Evolutionary conservation across 2,329 filamentous ascomycete genomes (phyloP).

Genomic region (Plectosphaerella plurivora): DNA sequence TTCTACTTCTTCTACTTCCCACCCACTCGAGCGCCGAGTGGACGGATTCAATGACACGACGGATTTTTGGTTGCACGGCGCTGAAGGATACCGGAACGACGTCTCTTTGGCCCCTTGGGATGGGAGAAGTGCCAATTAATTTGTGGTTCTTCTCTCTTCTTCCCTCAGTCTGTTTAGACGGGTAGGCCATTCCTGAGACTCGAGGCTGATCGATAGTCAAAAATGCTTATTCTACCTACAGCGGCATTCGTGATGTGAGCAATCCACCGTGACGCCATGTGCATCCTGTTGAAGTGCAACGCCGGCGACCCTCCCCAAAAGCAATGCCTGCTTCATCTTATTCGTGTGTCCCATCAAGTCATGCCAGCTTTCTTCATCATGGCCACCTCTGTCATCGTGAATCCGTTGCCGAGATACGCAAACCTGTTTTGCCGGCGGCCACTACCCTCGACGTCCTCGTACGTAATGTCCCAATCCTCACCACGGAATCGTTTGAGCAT

Average conservation of each 20-base stretch:
- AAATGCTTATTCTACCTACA: no score
- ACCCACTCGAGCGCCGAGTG: background rate
- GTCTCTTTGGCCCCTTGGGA: no score
- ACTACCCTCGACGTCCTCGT: slow-evolving; percentile 18
- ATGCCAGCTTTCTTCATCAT: slow-evolving; percentile 5
- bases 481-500: slow-evolving; percentile 45
- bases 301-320: no score
- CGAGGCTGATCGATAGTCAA: no score
- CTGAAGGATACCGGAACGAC: background rate
- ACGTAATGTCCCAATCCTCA: slow-evolving; percentile 50
- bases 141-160: no score
- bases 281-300: no score
- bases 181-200: no score
- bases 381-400: slow-evolving; percentile 37
- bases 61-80: background rate
- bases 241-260: no score
- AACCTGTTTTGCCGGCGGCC: slow-evolving; percentile 36
- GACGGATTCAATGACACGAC: background rate
- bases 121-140: no score
- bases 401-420: slow-evolving; percentile 49
- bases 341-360: background rate
- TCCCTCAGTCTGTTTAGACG: no score
- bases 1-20: background rate
- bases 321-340: background rate
- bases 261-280: no score